A percentile compares a stretch with the other conserved stretches of the same genome.
phyloP scores from a whole-genome alignment of 108 stramenopile genomes.

The Aureococcus anophagefferens region DNA sequence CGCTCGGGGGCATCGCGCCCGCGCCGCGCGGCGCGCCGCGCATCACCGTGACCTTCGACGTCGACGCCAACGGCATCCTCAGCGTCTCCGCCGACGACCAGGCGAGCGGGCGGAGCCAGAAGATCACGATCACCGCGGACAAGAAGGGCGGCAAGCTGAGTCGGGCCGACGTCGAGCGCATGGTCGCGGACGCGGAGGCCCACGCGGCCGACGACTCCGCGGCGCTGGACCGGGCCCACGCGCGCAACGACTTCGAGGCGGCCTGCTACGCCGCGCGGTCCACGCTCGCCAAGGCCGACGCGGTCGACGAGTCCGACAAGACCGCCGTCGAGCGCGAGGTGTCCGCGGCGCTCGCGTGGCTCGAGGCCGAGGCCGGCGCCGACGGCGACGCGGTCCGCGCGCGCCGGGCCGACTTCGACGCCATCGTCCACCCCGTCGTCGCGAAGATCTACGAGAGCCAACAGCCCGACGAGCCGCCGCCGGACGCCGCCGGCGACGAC shows the following conservation, averaged over 20 bases:
- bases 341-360: conserved; percentile 57
- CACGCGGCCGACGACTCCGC: conserved; percentile 58
- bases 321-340: conserved; percentile 18
- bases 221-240: conserved; percentile 45
- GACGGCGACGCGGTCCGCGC: conserved; percentile 50
- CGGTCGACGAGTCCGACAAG: conserved; percentile 45
- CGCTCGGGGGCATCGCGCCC: conserved; percentile 81
- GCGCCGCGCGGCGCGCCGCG: conserved; percentile 83
- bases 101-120: conserved; percentile 64
- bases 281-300: conserved; percentile 50
- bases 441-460: conserved; percentile 31
- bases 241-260: conserved; percentile 49
- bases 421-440: conserved; percentile 62
- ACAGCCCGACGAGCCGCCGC: conserved; percentile 5
- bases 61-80: conserved; percentile 88
- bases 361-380: conserved; percentile 56
- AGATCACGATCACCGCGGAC: conserved; percentile 62
- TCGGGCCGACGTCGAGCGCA: conserved; percentile 57
- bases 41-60: conserved; percentile 82
- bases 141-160: conserved; percentile 56
- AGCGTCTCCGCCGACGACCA: conserved; percentile 79
- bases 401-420: conserved; percentile 64
- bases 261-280: conserved; percentile 59
- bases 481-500: conserved; percentile 24
- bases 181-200: conserved; percentile 63